Percentiles rank a stretch among this genome's conserved stretches.
Conservation (phyloP, 2,329 filamentous ascomycete species). For the Leptographium wingfieldii region DNA sequence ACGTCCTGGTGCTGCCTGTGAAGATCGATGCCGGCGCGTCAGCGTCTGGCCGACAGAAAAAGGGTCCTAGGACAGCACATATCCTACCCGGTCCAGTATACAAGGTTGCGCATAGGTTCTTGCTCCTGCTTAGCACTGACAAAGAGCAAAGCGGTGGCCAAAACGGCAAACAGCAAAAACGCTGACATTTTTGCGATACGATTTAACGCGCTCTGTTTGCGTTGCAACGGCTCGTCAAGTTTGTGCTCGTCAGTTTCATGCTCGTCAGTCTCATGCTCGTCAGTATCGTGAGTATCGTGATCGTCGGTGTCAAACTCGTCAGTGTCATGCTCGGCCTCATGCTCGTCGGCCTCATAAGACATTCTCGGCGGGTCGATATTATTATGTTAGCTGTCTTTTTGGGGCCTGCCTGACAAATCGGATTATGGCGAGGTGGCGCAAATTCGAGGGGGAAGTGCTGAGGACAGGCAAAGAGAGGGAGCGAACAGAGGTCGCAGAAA, state of each 20-base stretch:
- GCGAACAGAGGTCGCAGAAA: background rate
- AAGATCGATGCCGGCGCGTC: background rate
- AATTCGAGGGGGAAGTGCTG: background rate
- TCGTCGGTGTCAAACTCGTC: too few relatives aligned
- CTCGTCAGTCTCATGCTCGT: too few relatives aligned
- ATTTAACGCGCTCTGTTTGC: background rate
- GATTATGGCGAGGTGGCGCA: background rate
- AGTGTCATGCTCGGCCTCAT: too few relatives aligned
- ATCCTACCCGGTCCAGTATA: constrained; percentile 37
- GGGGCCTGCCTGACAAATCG: background rate
- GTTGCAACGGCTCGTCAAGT: too few relatives aligned
- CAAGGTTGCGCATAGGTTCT: constrained; percentile 21
- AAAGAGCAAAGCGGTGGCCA: background rate
- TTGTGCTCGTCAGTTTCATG: too few relatives aligned
- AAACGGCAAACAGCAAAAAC: background rate
- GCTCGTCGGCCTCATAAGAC: too few relatives aligned
- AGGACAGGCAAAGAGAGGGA: background rate
- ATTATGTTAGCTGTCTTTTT: background rate
- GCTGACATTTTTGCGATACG: background rate
- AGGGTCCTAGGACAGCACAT: background rate
- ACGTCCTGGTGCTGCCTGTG: constrained; percentile 33
- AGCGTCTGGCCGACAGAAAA: background rate
- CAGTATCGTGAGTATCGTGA: too few relatives aligned
- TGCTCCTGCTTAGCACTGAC: background rate
- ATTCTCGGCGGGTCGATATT: too few relatives aligned